phyloP scores from a whole-genome alignment of 208 protist species.

The Endotrypanum monterogeii region DNA sequence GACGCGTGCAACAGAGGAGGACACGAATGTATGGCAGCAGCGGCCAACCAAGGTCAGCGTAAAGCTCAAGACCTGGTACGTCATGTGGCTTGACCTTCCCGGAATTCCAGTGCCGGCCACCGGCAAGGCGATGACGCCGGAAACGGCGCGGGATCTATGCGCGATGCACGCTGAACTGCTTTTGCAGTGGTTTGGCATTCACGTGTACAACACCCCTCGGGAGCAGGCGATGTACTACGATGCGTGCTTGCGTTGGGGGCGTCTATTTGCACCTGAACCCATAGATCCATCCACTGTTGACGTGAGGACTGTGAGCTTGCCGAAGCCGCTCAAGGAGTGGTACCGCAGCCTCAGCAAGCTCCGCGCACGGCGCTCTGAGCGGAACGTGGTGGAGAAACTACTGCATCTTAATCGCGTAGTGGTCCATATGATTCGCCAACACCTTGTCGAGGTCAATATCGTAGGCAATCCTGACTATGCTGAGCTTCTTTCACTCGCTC shows the following conservation, averaged over 20 bases:
- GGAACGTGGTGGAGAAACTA: conserved; percentile 36
- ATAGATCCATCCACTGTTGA: conserved; percentile 19
- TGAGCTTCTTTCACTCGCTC: conserved; percentile 42
- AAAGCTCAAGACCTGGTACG: conserved; percentile 28
- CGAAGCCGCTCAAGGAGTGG: conserved; percentile 64
- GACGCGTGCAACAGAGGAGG: conserved; percentile 16
- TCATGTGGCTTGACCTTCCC: conserved; percentile 15
- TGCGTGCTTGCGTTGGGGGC: conserved; percentile 63
- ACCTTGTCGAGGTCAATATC: conserved; percentile 63
- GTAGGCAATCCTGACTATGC: conserved; percentile 21
- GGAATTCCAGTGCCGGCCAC: conserved; percentile 28
- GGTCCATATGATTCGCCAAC: conserved; percentile 35
- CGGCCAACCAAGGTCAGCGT: conserved; percentile 2
- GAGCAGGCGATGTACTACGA: conserved; percentile 61
- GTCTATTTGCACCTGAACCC: conserved; percentile 28
- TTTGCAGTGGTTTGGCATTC: conserved; percentile 59
- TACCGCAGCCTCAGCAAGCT: conserved; percentile 29
- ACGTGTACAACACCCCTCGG: conserved; percentile 23
- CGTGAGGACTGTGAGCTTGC: conserved; percentile 8
- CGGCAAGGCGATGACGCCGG: conserved; percentile 53
- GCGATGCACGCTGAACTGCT: conserved; percentile 81
- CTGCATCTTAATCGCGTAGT: conserved; percentile 37
- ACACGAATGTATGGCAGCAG: conserved; percentile 15
- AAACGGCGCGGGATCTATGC: conserved; percentile 43
- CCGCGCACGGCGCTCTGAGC: conserved; percentile 29